Base-by-base conservation (phyloP, 495 filamentous ascomycete species). In the Thermothielavioides terrestris region DNA sequence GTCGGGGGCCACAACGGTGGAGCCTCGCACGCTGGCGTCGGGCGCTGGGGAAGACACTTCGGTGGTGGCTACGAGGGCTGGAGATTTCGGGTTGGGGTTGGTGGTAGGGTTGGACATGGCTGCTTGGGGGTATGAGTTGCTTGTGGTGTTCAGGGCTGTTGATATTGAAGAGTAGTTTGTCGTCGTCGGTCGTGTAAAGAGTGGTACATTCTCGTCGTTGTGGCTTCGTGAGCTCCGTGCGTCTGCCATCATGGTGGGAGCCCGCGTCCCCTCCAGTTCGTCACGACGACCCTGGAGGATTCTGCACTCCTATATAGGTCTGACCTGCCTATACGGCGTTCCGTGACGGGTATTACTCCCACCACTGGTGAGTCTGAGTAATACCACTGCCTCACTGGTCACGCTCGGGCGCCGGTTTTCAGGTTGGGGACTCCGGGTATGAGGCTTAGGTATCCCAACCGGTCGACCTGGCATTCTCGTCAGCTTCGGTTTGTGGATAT, bases 241-340 rank as follows among this genome's bases (percentile, higher is more conserved):
- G 21, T 17, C 14, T 46, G 44, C 37, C 44, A 46, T 38, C 32
- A 28, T 46, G 44, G 21, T 32, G 42, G 32, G 28, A 41, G 14
- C 12, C 22, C 10, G 26, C 38, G 7, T 1, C 38, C 12, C 38
- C 22, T 26, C n/a, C n/a, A n/a, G n/a, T n/a, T n/a, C n/a, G n/a
- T n/a, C n/a, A n/a, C n/a, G n/a, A n/a, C n/a, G n/a, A n/a, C n/a
- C n/a, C n/a, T n/a, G n/a, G n/a, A n/a, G n/a, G n/a, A n/a, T n/a
- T n/a, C n/a, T n/a, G n/a, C n/a, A n/a, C n/a, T n/a, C n/a, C n/a
- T n/a, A n/a, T n/a, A n/a, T n/a, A n/a, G n/a, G n/a, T n/a, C n/a
- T n/a, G n/a, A n/a, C n/a, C n/a, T n/a, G n/a, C n/a, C n/a, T n/a
- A n/a, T n/a, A n/a, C n/a, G n/a, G n/a, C n/a, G n/a, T n/a, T n/a